Base-by-base conservation (phyloP, 2,329 filamentous ascomycete genomes). In the Fusarium phyllophilum region DNA sequence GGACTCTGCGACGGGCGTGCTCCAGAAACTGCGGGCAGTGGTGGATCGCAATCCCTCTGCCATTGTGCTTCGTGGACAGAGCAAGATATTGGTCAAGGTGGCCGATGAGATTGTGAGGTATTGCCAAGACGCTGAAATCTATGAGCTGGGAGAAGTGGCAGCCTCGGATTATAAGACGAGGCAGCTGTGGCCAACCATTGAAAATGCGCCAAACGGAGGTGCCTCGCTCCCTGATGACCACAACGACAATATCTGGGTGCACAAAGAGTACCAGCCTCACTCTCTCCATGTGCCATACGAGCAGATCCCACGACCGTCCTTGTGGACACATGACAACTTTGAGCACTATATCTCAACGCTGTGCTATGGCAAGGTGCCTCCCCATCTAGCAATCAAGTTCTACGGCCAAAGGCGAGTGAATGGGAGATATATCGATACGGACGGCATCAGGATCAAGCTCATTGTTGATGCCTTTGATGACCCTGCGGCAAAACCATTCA, bases 241-340 rank as follows among this genome's bases (percentile, higher is more conserved):
- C 17, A 55, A 61, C 3, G 73, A 79, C 15, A 80, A 72, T 22
- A 78, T 84, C 11, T 84, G 81, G 82, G 62, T 83, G 45, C 81
- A 83, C 62, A 78, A 78, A 55, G 82, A 83, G 45, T 74, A 78
- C 20, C 66, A 77, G 34, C 75, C 73, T 20, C 78, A 80, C 65
- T 79, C 78, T 70, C 78, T 83, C 24, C 76, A 77, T 24, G 72
- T 73, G 20, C 79, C 79, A 12, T 85, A 84, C 34, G 81, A 85
- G 63, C 75, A 83, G 46, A 82, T 85, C 14, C 80, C 82, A 1
- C 78, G 76, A 34, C 86, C 86, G 1, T 44, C 62, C 4, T 49
- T 65, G 4, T 88, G 86, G 86, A 85, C 85, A 8, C 78, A 76
- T 52, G 75, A 81, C 42, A 79, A 81, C 4, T 83, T 88, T 22